Evolutionary conservation across 331 rosid species (phyloP).

Genomic region (Erythrophleum ivorense): DNA sequence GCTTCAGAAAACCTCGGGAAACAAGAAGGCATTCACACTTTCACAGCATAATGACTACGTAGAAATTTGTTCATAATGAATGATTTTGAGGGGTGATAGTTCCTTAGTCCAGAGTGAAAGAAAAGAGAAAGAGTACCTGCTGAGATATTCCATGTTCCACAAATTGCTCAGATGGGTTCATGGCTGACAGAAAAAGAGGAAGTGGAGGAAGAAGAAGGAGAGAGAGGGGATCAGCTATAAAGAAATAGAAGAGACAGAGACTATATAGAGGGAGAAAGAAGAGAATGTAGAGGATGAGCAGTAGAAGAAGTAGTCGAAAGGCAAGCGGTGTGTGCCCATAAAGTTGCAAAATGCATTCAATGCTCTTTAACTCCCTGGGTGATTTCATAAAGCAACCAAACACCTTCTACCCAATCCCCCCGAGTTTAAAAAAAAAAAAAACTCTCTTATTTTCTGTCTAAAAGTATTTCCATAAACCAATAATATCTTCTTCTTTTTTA

Average conservation of each 20-base stretch:
- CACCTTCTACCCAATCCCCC: conserved; percentile 40
- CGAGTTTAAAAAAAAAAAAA: background rate
- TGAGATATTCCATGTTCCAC: conserved; percentile 68
- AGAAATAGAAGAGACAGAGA: conserved; percentile 42
- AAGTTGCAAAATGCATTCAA: conserved; percentile 58
- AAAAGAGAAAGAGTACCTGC: conserved; percentile 52
- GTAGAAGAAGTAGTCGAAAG: conserved; percentile 42
- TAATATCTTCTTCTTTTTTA: background rate
- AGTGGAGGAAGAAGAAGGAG: conserved; percentile 11
- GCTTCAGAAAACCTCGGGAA: conserved; percentile 12
- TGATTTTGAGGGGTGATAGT: conserved; percentile 10
- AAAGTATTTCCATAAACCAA: background rate
- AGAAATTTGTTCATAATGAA: background rate
- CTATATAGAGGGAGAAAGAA: conserved; percentile 32
- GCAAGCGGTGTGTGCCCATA: conserved; percentile 55
- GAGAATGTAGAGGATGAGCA: conserved; percentile 42
- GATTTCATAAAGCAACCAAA: conserved; percentile 45
- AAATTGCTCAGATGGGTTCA: conserved; percentile 74
- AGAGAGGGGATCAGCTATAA: conserved; percentile 29
- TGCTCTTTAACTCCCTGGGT: conserved; percentile 43
- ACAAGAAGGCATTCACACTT: conserved; percentile 19
- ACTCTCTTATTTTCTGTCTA: no score
- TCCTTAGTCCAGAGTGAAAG: conserved; percentile 19
- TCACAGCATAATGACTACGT: background rate
- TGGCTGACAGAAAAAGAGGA: conserved; percentile 40